phyloP scores from a whole-genome alignment of 2,329 filamentous ascomycete species.

The Colletotrichum karsti region DNA sequence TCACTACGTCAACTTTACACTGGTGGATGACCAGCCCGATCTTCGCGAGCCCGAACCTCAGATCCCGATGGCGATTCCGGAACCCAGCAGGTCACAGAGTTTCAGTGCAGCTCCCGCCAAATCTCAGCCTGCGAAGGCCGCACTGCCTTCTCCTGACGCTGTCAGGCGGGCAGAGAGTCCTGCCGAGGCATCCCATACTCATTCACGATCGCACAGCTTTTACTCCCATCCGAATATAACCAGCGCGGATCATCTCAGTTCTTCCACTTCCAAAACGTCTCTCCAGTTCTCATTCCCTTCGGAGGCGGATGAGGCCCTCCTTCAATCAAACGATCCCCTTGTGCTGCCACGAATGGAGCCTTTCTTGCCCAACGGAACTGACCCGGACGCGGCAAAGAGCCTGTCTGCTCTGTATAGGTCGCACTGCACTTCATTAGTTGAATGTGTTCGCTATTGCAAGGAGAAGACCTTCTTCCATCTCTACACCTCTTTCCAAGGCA shows the following conservation, averaged over 20 bases:
- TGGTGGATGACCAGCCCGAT: slow-evolving; percentile 65
- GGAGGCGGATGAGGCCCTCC: slow-evolving; percentile 59
- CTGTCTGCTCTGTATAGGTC: slow-evolving; percentile 89
- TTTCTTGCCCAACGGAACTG: slow-evolving; percentile 83
- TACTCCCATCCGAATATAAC: slow-evolving; percentile 67
- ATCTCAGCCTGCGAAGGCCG: slow-evolving; percentile 27
- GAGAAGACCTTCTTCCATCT: slow-evolving; percentile 97
- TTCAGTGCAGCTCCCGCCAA: slow-evolving; percentile 55
- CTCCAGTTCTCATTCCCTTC: slow-evolving; percentile 69
- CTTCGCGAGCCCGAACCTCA: slow-evolving; percentile 53
- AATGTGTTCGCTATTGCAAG: slow-evolving; percentile 95
- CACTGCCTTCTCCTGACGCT: slow-evolving; percentile 39
- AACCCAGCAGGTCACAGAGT: slow-evolving; percentile 55
- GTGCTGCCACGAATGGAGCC: slow-evolving; percentile 85
- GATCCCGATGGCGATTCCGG: slow-evolving; percentile 58
- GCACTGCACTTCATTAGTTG: slow-evolving; percentile 93
- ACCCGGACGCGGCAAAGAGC: slow-evolving; percentile 86
- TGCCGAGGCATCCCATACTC: slow-evolving; percentile 31
- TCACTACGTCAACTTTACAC: slow-evolving; percentile 81
- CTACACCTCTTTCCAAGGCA: slow-evolving; percentile 94
- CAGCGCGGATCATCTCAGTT: slow-evolving; percentile 66
- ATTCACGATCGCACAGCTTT: slow-evolving; percentile 56
- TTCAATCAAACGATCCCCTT: slow-evolving; percentile 74
- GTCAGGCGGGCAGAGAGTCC: slow-evolving; percentile 29
- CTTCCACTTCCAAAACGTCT: slow-evolving; percentile 64